phyloP scores from a whole-genome alignment of 768 basidiomycete species.

The Phanerodontia chrysosporium region DNA sequence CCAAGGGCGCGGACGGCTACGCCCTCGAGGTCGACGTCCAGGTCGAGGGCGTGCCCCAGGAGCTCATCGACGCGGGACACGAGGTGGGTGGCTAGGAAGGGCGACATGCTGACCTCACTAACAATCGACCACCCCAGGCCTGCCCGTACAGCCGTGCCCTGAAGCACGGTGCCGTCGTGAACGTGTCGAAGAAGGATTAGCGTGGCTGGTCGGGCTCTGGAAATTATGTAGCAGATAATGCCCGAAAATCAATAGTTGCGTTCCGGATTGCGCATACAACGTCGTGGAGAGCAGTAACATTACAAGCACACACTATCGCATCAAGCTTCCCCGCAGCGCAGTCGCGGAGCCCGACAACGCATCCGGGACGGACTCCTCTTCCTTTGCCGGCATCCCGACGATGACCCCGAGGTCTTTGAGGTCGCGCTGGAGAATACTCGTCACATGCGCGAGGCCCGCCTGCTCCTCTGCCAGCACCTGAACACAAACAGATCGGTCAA shows the following conservation, averaged over 20 bases:
- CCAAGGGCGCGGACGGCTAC: conserved; percentile 54
- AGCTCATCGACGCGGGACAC: conserved; percentile 64
- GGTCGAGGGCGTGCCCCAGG: conserved; percentile 63
- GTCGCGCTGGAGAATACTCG: conserved; percentile 63
- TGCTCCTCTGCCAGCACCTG: conserved; percentile 79
- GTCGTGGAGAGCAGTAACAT: background rate
- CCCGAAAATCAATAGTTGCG: too few species aligned
- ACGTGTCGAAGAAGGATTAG: conserved; percentile 39
- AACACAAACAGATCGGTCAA: conserved; percentile 3
- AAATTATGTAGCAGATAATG: too few species aligned
- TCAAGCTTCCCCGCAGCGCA: conserved; percentile 10
- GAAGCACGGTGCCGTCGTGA: conserved; percentile 53
- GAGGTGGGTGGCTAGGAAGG: conserved; percentile 46
- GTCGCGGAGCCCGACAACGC: conserved; percentile 9
- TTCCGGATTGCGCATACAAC: background rate
- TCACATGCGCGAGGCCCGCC: conserved; percentile 74
- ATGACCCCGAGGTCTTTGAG: conserved; percentile 66
- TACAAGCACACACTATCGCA: conserved; percentile 3
- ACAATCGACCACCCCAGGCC: too few species aligned
- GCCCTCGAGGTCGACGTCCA: conserved; percentile 67
- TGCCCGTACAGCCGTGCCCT: conserved; percentile 70
- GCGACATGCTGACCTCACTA: too few species aligned
- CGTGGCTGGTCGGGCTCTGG: too few species aligned
- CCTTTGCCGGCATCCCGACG: conserved; percentile 29
- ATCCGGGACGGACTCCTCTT: conserved; percentile 26